Evolutionary conservation across 805 yeast genomes (phyloP).

Genomic region (Cyberlindnera mrakii): DNA sequence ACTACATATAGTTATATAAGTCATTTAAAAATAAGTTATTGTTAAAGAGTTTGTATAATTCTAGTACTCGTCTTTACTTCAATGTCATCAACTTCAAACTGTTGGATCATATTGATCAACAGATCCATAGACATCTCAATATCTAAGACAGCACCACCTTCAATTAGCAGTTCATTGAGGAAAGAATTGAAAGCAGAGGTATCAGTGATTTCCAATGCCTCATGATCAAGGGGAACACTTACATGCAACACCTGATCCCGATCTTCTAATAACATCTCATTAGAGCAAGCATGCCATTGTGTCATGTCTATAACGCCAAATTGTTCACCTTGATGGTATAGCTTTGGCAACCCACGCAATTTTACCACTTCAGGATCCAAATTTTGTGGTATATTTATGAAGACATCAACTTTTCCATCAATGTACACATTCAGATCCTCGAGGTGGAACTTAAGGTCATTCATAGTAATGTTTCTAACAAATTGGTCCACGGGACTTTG

Average conservation of each 20-base stretch:
- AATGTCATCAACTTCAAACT: constrained; percentile 25
- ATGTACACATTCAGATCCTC: constrained; percentile 27
- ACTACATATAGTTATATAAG: not conserved
- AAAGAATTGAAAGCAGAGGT: constrained; percentile 35
- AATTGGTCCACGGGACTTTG: constrained; percentile 7
- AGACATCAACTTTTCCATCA: constrained; percentile 32
- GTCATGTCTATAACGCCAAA: constrained; percentile 40
- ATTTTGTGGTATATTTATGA: constrained; percentile 27
- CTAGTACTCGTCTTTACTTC: constrained; percentile 24
- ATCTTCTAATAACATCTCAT: constrained; percentile 21
- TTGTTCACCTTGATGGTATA: constrained; percentile 32
- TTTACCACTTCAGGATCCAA: constrained; percentile 14
- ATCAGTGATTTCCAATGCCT: constrained; percentile 37
- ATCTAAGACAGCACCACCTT: constrained; percentile 32
- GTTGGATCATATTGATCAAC: constrained; percentile 28
- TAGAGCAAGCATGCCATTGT: constrained; percentile 41
- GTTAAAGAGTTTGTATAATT: constrained; percentile 7
- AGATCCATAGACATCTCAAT: constrained; percentile 35
- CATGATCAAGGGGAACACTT: constrained; percentile 33
- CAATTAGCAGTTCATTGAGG: constrained; percentile 33
- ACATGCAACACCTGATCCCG: constrained; percentile 26
- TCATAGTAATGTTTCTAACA: constrained; percentile 32
- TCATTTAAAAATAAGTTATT: not conserved
- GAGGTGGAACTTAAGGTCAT: constrained; percentile 31
- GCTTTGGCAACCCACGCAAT: constrained; percentile 13